Conservation (phyloP, 2,329 filamentous ascomycete genomes). For the Huntiella omanensis region DNA sequence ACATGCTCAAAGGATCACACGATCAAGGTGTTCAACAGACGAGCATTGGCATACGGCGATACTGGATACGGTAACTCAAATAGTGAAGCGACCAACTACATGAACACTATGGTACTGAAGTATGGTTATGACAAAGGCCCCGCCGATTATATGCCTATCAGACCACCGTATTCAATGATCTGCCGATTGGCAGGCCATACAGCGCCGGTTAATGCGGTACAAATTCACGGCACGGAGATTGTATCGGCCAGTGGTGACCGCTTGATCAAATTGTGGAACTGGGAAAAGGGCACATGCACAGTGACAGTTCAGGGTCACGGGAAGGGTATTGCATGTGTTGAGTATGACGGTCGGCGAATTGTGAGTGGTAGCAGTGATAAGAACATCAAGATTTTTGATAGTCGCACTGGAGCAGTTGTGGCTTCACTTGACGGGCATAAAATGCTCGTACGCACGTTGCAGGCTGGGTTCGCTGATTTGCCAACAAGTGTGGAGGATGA, state of each 20-base stretch:
- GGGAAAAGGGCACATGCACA: constrained; percentile 56
- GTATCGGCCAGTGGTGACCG: constrained; percentile 92
- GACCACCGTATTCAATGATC: constrained; percentile 54
- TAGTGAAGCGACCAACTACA: constrained; percentile 26
- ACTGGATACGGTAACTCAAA: constrained; percentile 28
- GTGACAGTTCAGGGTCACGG: constrained; percentile 71
- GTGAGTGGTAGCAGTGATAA: constrained; percentile 94
- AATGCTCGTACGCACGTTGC: constrained; percentile 79
- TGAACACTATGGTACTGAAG: constrained; percentile 30
- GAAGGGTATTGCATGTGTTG: constrained; percentile 94
- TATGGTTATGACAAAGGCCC: constrained; percentile 35
- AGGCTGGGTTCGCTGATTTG: constrained; percentile 82
- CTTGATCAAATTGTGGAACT: constrained; percentile 86
- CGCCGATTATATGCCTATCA: constrained; percentile 28
- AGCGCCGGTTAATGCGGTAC: constrained; percentile 90
- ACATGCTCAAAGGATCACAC: constrained; percentile 96
- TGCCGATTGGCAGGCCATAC: constrained; percentile 66
- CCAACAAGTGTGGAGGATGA: constrained; percentile 64
- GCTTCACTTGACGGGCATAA: constrained; percentile 68
- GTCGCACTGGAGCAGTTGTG: constrained; percentile 68
- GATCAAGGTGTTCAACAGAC: constrained; percentile 90
- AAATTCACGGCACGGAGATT: constrained; percentile 68
- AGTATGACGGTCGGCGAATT: constrained; percentile 84
- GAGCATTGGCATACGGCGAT: constrained; percentile 41
- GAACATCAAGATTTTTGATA: constrained; percentile 88